Base-by-base conservation (phyloP, 352 stramenopile species). In the Phytopythium aichiense region DNA sequence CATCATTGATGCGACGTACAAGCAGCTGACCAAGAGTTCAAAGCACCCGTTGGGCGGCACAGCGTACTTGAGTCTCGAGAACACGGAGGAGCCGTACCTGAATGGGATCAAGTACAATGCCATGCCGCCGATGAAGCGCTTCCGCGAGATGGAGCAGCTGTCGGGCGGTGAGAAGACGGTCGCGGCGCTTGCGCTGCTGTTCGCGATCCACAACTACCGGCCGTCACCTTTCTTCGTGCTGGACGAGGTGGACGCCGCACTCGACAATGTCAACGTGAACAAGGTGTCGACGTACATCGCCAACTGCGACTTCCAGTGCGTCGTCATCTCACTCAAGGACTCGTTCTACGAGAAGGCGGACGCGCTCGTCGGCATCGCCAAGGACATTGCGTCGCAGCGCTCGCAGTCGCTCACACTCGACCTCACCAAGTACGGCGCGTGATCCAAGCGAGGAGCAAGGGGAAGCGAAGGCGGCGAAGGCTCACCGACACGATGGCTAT, bases 251-350 rank as follows among this genome's bases (percentile, higher is more conserved):
- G 98, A 99, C 83, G 98, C 97, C 4, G 98, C 98, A 15, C 74
- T 99, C 31, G 98, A 99, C 79, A 99, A 99, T 67, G 95, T 99
- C 57, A 99, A 99, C 71, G 96, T 99, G 52, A 97, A 98, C 72
- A 99, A 99, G 70, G 95, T 99, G 1, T 98, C 93, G 53, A 98
- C 95, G 45, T 99, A 98, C 71, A 98, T 99, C 59, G 80, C 90
- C 22, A 96, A 97, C 60, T 90, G 88, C 58, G 86, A 97, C 68
- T 98, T 99, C 68, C 97, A 99, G 71, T 99, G 96, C 73, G 94
- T 99, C 55, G 95, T 99, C 16, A 99, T 99, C 61, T 99, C 95
- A 61, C 79, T 99, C 51, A 99, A 99, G 73, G 94, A 99, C 64
- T 90, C 95, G 35, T 99, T 99, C 68, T 99, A 98, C 74, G 85